phyloP scores from a whole-genome alignment of 2,329 filamentous ascomycete genomes.

The Colletotrichum coccodes region DNA sequence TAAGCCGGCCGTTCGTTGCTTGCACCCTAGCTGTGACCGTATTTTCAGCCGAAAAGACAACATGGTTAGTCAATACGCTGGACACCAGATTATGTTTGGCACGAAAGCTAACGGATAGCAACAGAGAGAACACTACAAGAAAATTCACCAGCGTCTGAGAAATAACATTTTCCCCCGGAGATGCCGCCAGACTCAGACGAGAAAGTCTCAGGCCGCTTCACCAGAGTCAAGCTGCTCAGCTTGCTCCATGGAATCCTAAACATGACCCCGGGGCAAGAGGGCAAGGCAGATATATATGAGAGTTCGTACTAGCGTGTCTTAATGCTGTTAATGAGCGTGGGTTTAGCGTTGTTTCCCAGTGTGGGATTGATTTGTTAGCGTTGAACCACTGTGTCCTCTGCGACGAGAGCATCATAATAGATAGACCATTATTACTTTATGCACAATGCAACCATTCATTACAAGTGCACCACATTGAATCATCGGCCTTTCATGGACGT shows the following conservation, averaged over 20 bases:
- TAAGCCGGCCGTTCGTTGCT: constrained; percentile 21
- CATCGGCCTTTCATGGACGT: no score
- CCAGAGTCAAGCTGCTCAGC: constrained; percentile 9
- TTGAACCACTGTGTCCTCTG: neutral
- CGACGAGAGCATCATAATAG: neutral
- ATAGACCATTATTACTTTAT: neutral
- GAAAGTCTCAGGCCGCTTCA: neutral
- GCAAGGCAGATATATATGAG: neutral
- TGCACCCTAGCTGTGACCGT: constrained; percentile 22
- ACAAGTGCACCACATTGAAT: no score
- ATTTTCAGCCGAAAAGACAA: constrained; percentile 30
- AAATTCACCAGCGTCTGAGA: constrained; percentile 23
- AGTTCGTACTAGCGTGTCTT: neutral
- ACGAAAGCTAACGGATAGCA: neutral
- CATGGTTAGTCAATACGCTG: constrained; percentile 2
- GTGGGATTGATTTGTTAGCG: neutral
- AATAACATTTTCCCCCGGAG: constrained; percentile 17
- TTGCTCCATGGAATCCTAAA: neutral
- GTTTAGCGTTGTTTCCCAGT: neutral
- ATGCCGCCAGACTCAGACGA: constrained; percentile 1
- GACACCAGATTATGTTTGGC: neutral
- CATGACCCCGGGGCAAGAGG: neutral
- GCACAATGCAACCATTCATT: neutral
- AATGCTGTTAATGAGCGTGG: neutral
- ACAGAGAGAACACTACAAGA: constrained; percentile 27